phyloP scores from a whole-genome alignment of 345 rosid genomes.

The Passiflora organensis region DNA sequence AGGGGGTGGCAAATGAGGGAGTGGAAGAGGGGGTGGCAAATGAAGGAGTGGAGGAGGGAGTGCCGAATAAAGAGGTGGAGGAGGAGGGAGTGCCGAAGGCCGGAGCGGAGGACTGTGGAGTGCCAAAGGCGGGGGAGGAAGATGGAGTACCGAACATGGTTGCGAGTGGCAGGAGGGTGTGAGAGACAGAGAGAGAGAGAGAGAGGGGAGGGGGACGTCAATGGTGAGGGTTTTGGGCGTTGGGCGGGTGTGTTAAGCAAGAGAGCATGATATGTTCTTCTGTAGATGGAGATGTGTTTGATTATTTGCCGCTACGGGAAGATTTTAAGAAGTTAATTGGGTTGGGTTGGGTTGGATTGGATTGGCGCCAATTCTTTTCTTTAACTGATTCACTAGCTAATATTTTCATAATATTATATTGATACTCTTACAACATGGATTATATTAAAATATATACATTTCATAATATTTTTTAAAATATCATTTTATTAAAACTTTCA shows the following conservation, averaged over 20 bases:
- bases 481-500: no score
- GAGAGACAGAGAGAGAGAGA: constrained; percentile 20
- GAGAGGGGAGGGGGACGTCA: background rate
- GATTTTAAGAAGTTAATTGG: no score
- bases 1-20: constrained; percentile 52
- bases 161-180: constrained; percentile 18
- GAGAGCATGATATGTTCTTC: no score
- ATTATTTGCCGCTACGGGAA: constrained; percentile 19
- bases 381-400: no score
- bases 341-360: no score
- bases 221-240: background rate
- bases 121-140: constrained; percentile 48
- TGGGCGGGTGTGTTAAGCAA: constrained; percentile 6
- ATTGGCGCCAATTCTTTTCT: no score
- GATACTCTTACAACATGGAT: no score
- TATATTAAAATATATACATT: no score
- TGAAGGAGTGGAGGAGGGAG: constrained; percentile 17
- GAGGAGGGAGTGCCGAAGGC: constrained; percentile 48
- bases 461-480: no score
- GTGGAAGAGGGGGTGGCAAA: constrained; percentile 41
- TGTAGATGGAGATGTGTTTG: constrained; percentile 8
- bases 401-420: no score
- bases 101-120: constrained; percentile 32
- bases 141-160: constrained; percentile 42
- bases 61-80: constrained; percentile 38